These are phyloP conservation scores for Vicia villosa DNA, from an alignment of 306 rosid genomes.

Conservation along the genomic window DNA sequence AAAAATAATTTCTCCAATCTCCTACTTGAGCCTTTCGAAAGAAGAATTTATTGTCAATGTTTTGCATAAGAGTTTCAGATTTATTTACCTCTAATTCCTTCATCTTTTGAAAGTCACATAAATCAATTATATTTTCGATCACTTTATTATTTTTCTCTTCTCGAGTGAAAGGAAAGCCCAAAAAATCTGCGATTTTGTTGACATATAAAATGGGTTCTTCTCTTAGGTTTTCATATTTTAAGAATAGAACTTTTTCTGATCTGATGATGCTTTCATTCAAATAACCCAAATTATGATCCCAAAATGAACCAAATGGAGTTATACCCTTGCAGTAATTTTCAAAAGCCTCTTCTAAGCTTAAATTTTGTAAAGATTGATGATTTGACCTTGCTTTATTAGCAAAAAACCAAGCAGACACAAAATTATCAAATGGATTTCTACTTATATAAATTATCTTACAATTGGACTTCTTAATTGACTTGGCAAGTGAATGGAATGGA, in stretches of 20 bases:
- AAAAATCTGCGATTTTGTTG: conserved; percentile 46
- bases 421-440: conserved; percentile 61
- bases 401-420: conserved; percentile 50
- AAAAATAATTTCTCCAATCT: not conserved
- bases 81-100: conserved; percentile 55
- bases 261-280: conserved; percentile 53
- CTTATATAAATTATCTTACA: conserved; percentile 49
- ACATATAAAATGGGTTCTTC: conserved; percentile 31
- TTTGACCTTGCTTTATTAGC: conserved; percentile 10
- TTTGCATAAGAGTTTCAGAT: conserved; percentile 36
- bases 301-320: conserved; percentile 52
- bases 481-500: conserved; percentile 45
- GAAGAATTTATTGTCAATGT: conserved; percentile 47
- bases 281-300: conserved; percentile 57
- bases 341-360: conserved; percentile 47
- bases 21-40: conserved; percentile 18
- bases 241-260: conserved; percentile 53
- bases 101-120: conserved; percentile 54
- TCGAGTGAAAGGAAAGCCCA: conserved; percentile 45
- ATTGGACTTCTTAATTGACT: conserved; percentile 39
- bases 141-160: conserved; percentile 52
- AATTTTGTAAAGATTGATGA: not conserved
- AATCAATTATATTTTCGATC: conserved; percentile 39
- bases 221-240: conserved; percentile 59
- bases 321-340: conserved; percentile 52